These are phyloP conservation scores for Fusarium sp. DNA, from an alignment of 2,329 filamentous ascomycete genomes.

Conservation along the genomic window DNA sequence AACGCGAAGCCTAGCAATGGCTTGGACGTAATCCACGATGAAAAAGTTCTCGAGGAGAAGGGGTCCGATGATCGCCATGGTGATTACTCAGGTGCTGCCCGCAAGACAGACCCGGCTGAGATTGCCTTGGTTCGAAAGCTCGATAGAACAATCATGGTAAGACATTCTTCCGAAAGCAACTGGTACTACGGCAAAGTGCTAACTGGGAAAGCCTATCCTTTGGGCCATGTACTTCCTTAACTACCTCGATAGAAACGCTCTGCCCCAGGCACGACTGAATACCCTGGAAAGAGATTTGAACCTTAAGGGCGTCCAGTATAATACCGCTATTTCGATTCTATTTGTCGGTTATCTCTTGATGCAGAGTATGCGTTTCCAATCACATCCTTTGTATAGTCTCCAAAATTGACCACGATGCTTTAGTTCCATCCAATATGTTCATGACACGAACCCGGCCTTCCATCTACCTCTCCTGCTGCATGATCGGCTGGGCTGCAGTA, in stretches of 20 bases:
- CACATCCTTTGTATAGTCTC: no score
- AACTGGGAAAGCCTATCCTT: constrained; percentile 21
- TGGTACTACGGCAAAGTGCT: no score
- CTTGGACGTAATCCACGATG: constrained; percentile 4
- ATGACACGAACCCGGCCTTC: constrained; percentile 21
- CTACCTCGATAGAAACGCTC: constrained; percentile 36
- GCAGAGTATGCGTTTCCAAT: constrained; percentile 23
- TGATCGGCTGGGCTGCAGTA: constrained; percentile 22
- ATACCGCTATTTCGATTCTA: constrained; percentile 36
- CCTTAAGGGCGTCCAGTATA: constrained; percentile 36
- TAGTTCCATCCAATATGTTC: constrained; percentile 28
- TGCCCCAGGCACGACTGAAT: constrained; percentile 38
- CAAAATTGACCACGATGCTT: no score
- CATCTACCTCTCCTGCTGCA: constrained; percentile 5
- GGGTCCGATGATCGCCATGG: neutral
- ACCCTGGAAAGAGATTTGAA: constrained; percentile 34
- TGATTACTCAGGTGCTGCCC: constrained; percentile 40
- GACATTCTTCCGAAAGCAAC: no score
- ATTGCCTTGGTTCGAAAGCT: constrained; percentile 41
- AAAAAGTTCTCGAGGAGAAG: constrained; percentile 3
- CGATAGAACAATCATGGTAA: constrained; percentile 41
- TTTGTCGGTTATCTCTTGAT: constrained; percentile 36
- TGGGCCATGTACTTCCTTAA: neutral
- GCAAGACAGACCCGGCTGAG: constrained; percentile 37
- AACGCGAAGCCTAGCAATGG: neutral